These are phyloP conservation scores for Linnemannia zychae DNA, from an alignment of 192 early-diverging fungal genomes.

Conservation along the genomic window DNA sequence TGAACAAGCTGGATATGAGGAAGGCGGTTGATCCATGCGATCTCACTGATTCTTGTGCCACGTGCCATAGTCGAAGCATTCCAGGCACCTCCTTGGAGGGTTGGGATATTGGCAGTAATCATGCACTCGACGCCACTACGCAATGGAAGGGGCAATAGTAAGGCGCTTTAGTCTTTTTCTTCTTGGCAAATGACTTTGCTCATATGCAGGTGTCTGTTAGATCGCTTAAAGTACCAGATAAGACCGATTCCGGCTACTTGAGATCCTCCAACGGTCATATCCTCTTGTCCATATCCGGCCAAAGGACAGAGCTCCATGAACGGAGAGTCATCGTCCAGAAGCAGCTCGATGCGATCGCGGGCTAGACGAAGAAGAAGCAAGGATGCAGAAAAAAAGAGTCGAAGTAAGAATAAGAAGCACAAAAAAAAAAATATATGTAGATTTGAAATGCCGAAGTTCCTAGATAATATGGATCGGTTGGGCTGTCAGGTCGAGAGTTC, in stretches of 20 bases:
- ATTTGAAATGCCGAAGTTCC: neutral
- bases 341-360: constrained; percentile 69
- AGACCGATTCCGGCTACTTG: constrained; percentile 73
- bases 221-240: constrained; percentile 60
- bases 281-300: constrained; percentile 70
- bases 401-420: neutral
- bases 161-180: neutral
- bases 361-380: constrained; percentile 40
- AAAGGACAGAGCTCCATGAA: constrained; percentile 73
- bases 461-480: neutral
- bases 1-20: constrained; percentile 70
- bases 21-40: constrained; percentile 68
- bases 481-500: neutral
- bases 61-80: constrained; percentile 71
- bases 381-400: neutral
- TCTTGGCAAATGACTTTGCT: neutral
- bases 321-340: constrained; percentile 75
- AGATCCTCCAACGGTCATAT: constrained; percentile 75
- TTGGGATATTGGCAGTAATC: constrained; percentile 72
- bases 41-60: constrained; percentile 62
- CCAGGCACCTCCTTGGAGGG: constrained; percentile 70
- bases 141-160: neutral
- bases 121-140: constrained; percentile 66
- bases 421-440: neutral
- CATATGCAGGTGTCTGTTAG: neutral